A percentile compares a stretch with the other conserved stretches of the same genome.
phyloP scores from a whole-genome alignment of 768 basidiomycete genomes.

The Phylloporus scabripes region DNA sequence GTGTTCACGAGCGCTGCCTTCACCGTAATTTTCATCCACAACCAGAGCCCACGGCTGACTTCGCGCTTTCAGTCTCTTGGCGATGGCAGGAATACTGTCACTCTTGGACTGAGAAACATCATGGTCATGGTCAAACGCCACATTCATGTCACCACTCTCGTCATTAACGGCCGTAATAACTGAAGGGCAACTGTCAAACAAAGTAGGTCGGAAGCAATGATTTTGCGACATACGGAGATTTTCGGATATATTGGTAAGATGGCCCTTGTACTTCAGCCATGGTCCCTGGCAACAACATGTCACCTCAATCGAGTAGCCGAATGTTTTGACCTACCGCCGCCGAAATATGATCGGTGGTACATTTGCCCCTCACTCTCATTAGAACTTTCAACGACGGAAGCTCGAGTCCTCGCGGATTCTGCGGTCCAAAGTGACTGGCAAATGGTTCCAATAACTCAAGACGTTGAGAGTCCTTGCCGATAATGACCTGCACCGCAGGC shows the following conservation, averaged over 20 bases:
- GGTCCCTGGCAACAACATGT: conserved; percentile 56
- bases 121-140: conserved; percentile 75
- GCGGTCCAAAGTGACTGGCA: conserved; percentile 57
- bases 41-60: conserved; percentile 88
- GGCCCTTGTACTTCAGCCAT: conserved; percentile 98
- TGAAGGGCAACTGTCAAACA: conserved; percentile 26
- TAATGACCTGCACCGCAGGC: conserved; percentile 71
- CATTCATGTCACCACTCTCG: conserved; percentile 89
- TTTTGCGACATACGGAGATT: conserved; percentile 66
- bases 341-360: conserved; percentile 98
- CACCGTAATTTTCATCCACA: conserved; percentile 97
- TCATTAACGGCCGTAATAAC: conserved; percentile 96
- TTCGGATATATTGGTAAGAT: conserved; percentile 93
- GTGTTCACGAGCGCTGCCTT: conserved; percentile 96
- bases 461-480: conserved; percentile 73
- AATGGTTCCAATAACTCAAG: conserved; percentile 88
- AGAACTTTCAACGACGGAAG: conserved; percentile 78
- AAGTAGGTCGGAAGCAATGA: not conserved
- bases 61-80: conserved; percentile 81
- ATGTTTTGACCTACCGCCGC: conserved; percentile 64
- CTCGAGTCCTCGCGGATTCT: conserved; percentile 57
- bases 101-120: conserved; percentile 37
- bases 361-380: conserved; percentile 94
- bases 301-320: not conserved
- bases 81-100: conserved; percentile 87